Conservation (phyloP, 2,329 filamentous ascomycete species). For the Lachnellula cervina region DNA sequence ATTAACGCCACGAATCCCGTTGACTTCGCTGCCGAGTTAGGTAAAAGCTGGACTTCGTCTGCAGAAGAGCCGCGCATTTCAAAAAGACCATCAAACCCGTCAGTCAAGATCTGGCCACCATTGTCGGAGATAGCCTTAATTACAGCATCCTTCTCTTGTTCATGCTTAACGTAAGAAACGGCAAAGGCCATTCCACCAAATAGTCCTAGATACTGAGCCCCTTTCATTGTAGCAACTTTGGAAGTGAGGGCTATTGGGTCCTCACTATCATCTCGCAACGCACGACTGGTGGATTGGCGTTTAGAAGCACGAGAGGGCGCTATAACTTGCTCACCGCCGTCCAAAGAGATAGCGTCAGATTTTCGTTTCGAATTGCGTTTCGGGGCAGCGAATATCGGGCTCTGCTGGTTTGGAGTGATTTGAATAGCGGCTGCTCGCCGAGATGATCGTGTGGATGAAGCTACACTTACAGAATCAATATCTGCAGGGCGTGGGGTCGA, state of each 20-base stretch:
- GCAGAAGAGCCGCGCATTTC: slow-evolving; percentile 20
- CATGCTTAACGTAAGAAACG: slow-evolving; percentile 60
- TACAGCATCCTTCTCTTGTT: slow-evolving; percentile 53
- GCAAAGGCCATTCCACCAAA: slow-evolving; percentile 86
- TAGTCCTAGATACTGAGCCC: slow-evolving; percentile 32
- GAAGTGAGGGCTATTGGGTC: slow-evolving; percentile 21
- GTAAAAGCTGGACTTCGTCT: slow-evolving; percentile 39
- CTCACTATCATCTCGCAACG: slow-evolving; percentile 16
- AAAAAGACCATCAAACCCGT: slow-evolving; percentile 81
- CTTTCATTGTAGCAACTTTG: not conserved
- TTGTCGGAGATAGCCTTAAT: slow-evolving; percentile 60
- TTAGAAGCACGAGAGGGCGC: slow-evolving; percentile 17
- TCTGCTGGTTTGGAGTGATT: not conserved
- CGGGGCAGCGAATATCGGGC: not conserved
- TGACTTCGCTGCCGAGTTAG: slow-evolving; percentile 48
- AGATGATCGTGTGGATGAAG: not conserved
- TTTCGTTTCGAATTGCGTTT: slow-evolving; percentile 6
- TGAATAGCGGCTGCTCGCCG: not conserved
- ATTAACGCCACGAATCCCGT: slow-evolving; percentile 81
- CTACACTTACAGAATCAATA: not conserved
- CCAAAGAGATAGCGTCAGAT: not conserved
- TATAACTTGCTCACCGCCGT: not conserved
- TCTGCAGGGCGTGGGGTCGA: not conserved
- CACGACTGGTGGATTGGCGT: slow-evolving; percentile 11
- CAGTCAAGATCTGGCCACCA: slow-evolving; percentile 66